Conservation (phyloP, 2,329 filamentous ascomycete species). For the Penicillium sclerotiorum region DNA sequence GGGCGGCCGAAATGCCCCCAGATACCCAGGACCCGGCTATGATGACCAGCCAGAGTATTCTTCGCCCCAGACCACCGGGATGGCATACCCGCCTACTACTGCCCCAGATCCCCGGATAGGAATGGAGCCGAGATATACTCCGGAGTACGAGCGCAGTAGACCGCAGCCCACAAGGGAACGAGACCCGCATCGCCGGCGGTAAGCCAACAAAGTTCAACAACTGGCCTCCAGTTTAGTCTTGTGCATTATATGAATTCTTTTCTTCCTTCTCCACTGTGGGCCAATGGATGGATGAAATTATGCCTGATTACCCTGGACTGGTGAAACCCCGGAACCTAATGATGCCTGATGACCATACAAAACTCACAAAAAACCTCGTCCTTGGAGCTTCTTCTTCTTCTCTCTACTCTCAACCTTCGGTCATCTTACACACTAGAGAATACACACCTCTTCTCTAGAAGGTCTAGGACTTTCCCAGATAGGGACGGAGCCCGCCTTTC, state of each 20-base stretch:
- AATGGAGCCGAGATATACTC: slow-evolving; percentile 48
- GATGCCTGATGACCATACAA: slow-evolving; percentile 17
- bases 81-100: slow-evolving; percentile 43
- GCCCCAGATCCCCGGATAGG: slow-evolving; percentile 46
- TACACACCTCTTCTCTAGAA: slow-evolving; percentile 2
- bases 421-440: background rate
- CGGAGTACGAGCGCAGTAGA: slow-evolving; percentile 45
- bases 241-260: slow-evolving; percentile 15
- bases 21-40: slow-evolving; percentile 46
- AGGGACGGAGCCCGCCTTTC: slow-evolving; percentile 5
- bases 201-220: slow-evolving; percentile 23
- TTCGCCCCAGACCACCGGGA: slow-evolving; percentile 43
- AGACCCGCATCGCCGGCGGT: slow-evolving; percentile 43
- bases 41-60: slow-evolving; percentile 46
- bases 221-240: slow-evolving; percentile 7
- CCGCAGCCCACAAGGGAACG: slow-evolving; percentile 43
- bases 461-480: slow-evolving; percentile 8
- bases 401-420: slow-evolving; percentile 7
- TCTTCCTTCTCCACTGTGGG: slow-evolving; percentile 9
- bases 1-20: slow-evolving; percentile 42
- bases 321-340: slow-evolving; percentile 17
- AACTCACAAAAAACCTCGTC: background rate
- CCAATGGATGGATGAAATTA: slow-evolving; percentile 17
- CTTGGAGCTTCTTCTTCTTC: slow-evolving; percentile 3
- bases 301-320: slow-evolving; percentile 14